Conservation (phyloP, 805 yeast genomes). For the Pichia californica region DNA sequence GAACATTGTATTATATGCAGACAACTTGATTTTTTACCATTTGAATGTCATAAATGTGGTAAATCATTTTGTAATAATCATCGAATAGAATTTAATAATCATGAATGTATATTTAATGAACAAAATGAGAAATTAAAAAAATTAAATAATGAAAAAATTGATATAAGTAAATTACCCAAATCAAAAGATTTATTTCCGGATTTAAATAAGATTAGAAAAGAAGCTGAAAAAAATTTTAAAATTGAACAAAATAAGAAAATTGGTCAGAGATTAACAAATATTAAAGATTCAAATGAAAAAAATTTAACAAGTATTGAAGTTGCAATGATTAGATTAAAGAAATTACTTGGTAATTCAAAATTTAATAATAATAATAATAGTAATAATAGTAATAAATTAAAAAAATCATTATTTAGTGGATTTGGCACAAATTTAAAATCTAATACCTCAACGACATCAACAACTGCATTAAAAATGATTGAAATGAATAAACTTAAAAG, state of each 20-base stretch:
- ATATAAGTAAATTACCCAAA: constrained; percentile 27
- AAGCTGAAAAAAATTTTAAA: constrained; percentile 26
- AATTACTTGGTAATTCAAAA: constrained; percentile 4
- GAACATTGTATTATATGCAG: constrained; percentile 47
- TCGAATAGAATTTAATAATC: constrained; percentile 31
- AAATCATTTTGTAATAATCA: constrained; percentile 45
- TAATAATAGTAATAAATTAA: not conserved
- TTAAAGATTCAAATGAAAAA: constrained; percentile 3
- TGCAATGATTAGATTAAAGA: constrained; percentile 15
- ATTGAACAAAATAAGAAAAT: constrained; percentile 8
- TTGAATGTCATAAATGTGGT: constrained; percentile 38
- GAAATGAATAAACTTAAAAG: constrained; percentile 37
- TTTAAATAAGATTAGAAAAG: constrained; percentile 34
- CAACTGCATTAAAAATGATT: constrained; percentile 18
- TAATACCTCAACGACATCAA: not conserved
- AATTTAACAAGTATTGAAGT: constrained; percentile 11
- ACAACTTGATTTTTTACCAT: constrained; percentile 54
- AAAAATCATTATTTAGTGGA: constrained; percentile 5
- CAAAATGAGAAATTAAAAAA: constrained; percentile 9
- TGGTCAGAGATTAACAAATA: constrained; percentile 10
- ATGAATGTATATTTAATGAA: constrained; percentile 21
- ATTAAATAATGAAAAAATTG: constrained; percentile 8
- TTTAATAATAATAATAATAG: not conserved
- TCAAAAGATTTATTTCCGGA: constrained; percentile 48
- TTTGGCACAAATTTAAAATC: no score